Conservation (phyloP, 1,139 yeast species). For the Diutina sp. region DNA sequence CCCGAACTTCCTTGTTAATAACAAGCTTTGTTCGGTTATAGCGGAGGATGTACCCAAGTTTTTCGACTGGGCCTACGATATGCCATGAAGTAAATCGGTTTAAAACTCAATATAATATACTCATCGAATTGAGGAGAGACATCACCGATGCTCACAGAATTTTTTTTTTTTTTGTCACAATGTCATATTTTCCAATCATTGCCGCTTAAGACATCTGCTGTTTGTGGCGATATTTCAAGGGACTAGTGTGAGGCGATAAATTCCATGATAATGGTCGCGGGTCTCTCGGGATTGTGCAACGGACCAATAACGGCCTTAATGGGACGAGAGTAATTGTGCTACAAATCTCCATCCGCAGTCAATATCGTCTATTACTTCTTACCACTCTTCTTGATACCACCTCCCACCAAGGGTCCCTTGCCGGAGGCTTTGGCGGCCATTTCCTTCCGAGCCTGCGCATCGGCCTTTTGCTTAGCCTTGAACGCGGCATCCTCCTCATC, state of each 20-base stretch:
- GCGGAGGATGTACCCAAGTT: background rate
- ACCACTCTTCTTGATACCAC: constrained; percentile 88
- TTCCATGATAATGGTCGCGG: background rate
- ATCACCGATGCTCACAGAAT: background rate
- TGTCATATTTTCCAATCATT: background rate
- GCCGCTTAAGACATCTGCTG: background rate
- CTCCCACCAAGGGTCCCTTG: constrained; percentile 86
- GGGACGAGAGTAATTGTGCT: background rate
- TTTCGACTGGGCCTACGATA: background rate
- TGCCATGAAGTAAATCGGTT: background rate
- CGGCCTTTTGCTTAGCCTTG: constrained; percentile 91
- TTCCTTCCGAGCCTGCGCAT: constrained; percentile 84
- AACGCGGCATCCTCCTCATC: constrained; percentile 86
- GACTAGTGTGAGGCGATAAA: background rate
- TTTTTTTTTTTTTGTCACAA: background rate
- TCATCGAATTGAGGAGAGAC: background rate
- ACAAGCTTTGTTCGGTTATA: background rate
- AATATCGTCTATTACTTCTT: constrained; percentile 28
- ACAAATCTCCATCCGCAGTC: background rate
- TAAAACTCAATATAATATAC: too few relatives aligned
- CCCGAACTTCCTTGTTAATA: background rate
- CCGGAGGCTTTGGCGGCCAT: constrained; percentile 78
- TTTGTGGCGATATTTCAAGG: background rate
- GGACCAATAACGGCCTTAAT: background rate
- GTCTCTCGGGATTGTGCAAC: background rate